Base-by-base conservation (phyloP, 2,329 filamentous ascomycete genomes). In the Penicillium sp. region DNA sequence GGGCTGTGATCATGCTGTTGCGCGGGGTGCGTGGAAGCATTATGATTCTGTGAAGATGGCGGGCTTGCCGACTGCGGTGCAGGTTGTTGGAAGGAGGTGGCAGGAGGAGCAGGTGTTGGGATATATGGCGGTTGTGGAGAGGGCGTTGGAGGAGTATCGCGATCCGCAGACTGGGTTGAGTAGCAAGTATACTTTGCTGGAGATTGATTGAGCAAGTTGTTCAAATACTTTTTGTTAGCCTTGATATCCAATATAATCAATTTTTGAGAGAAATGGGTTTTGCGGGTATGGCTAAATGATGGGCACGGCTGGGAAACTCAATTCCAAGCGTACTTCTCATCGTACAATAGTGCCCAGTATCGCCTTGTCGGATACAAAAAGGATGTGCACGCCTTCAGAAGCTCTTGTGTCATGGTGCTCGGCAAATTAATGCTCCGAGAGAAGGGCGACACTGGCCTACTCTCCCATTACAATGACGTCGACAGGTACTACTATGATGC, bases 41-140 rank as follows among this genome's bases (percentile, higher is more conserved):
- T 97, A 97, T 73, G 86, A 97, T 73, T 88, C 91, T 0, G 78
- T 81, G 14, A 87, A 86, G 59, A 97, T 97, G 93, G 88, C 91
- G 49, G 93, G 92, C 0, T 79, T 97, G 42, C 94, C 94, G 0
- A 91, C 96, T 0, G 93, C 86, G 0, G 88, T 97, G 7, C 92
- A 96, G 75, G 82, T 96, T 25, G 88, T 96, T 0, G 92, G 92
- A 0, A 82, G 89, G 43, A 82, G 92, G 38, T 78, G 96, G 68
- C 88, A 95, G 71, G 92, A 96, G 74, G 92, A 96, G 78, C 95
- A 94, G 79, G 91, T 96, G 0, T 77, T 96, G 52, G 86, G 88
- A 0, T 82, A 89, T 14, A 96, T 96, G 92, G 83, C 88, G 76
- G 83, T 84, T 56, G 82, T 96, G 2, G 91, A 96, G 75, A 84